phyloP scores from a whole-genome alignment of 257 asterid genomes.

The Rehmannia glutinosa region DNA sequence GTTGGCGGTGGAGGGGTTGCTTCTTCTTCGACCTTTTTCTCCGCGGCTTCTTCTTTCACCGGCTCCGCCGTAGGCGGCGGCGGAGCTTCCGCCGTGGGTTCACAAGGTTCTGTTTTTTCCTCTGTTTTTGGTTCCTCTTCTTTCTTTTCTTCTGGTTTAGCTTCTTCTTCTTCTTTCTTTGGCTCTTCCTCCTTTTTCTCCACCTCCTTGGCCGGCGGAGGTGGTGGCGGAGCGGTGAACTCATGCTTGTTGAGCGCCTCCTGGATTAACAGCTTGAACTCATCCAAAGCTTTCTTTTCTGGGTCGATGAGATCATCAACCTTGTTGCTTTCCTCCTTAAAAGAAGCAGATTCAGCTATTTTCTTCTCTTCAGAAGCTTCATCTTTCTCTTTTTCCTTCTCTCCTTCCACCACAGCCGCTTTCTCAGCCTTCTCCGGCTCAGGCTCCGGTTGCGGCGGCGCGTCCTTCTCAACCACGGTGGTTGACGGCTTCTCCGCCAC shows the following conservation, averaged over 20 bases:
- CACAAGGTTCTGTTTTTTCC: slow-evolving; percentile 16
- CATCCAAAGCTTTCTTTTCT: slow-evolving; percentile 57
- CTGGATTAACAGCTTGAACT: slow-evolving; percentile 45
- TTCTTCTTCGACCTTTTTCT: slow-evolving; percentile 14
- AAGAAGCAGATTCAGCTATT: slow-evolving; percentile 42
- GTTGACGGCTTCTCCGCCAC: slow-evolving; percentile 32
- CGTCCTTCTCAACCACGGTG: slow-evolving; percentile 26
- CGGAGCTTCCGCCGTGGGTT: not conserved
- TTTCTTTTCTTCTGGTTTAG: slow-evolving; percentile 6
- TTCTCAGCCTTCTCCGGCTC: slow-evolving; percentile 29
- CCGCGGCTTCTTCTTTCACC: slow-evolving; percentile 18
- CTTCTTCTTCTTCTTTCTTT: slow-evolving; percentile 15
- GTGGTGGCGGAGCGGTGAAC: slow-evolving; percentile 48
- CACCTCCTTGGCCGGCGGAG: slow-evolving; percentile 25
- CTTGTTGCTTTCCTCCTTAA: slow-evolving; percentile 66
- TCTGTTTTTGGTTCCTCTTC: slow-evolving; percentile 5
- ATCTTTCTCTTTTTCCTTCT: slow-evolving; percentile 17
- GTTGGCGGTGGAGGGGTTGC: slow-evolving; percentile 6
- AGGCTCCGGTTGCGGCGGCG: slow-evolving; percentile 26
- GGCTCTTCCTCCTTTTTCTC: slow-evolving; percentile 12
- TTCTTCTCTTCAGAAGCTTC: slow-evolving; percentile 23
- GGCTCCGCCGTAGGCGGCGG: slow-evolving; percentile 16
- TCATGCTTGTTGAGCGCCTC: slow-evolving; percentile 58
- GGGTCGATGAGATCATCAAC: slow-evolving; percentile 65
- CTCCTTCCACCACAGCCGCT: slow-evolving; percentile 12